Evolutionary conservation across 2,329 filamentous ascomycete species (phyloP).

Genomic region (Thelonectria discophora): DNA sequence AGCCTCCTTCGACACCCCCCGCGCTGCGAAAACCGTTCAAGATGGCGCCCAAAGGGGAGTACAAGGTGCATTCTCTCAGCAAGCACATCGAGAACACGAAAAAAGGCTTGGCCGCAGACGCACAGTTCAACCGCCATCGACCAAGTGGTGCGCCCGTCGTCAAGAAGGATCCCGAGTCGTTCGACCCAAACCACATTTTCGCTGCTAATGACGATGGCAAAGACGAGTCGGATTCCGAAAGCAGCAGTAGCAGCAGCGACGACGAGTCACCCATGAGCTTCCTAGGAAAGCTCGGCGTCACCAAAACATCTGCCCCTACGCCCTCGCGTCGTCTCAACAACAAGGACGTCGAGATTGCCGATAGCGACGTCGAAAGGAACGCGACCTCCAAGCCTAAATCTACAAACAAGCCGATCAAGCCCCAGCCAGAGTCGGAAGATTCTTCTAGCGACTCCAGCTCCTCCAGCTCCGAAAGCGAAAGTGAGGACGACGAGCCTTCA

Average conservation of each 20-base stretch:
- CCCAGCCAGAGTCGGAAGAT: conserved; percentile 34
- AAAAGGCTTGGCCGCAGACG: conserved; percentile 46
- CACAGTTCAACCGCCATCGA: conserved; percentile 46
- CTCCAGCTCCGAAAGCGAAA: conserved; percentile 43
- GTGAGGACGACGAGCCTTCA: conserved; percentile 38
- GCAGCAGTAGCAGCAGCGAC: conserved; percentile 47
- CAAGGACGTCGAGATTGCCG: conserved; percentile 53
- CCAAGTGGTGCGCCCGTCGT: conserved; percentile 40
- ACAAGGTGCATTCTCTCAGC: conserved; percentile 49
- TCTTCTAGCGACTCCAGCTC: conserved; percentile 42
- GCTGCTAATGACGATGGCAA: conserved; percentile 43
- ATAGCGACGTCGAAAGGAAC: conserved; percentile 53
- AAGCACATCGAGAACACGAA: conserved; percentile 51
- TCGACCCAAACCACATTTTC: conserved; percentile 43
- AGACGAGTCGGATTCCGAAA: conserved; percentile 45
- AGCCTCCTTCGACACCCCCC: conserved; percentile 31
- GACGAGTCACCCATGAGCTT: conserved; percentile 44
- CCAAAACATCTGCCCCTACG: conserved; percentile 29
- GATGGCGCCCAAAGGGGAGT: conserved; percentile 51
- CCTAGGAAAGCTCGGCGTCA: conserved; percentile 45
- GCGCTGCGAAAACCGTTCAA: conserved; percentile 30
- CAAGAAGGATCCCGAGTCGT: conserved; percentile 43
- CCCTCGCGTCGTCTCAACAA: conserved; percentile 42
- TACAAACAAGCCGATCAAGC: conserved; percentile 31
- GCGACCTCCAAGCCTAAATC: conserved; percentile 23